Percentiles rank a stretch among this genome's conserved stretches.
These are phyloP conservation scores for Lunularia cruciata DNA, from an alignment of 225 moss, liverwort and hornwort species.

Conservation along the genomic window DNA sequence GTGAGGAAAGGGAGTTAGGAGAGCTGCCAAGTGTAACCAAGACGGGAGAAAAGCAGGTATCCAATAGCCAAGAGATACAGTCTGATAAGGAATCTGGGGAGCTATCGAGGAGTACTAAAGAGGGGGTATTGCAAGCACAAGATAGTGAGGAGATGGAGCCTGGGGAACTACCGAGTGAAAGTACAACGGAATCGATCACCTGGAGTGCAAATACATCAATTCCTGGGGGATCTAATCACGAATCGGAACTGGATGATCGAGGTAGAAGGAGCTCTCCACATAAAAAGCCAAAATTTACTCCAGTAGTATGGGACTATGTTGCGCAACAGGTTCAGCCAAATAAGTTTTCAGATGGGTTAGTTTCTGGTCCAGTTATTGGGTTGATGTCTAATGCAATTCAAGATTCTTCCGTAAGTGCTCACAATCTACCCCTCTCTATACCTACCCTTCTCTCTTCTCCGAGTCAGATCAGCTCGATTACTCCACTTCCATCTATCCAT, in stretches of 20 bases:
- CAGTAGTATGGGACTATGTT: constrained; percentile 95
- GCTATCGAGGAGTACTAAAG: not conserved
- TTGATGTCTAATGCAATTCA: constrained; percentile 53
- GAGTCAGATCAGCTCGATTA: too few species aligned
- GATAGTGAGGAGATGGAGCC: constrained; percentile 46
- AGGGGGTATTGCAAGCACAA: constrained; percentile 10
- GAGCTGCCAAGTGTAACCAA: too few species aligned
- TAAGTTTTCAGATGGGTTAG: constrained; percentile 39
- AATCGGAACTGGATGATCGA: constrained; percentile 43
- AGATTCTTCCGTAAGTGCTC: not conserved
- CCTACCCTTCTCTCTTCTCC: too few species aligned
- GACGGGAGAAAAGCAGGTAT: too few species aligned
- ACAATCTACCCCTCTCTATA: constrained; percentile 22
- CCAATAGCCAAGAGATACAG: too few species aligned
- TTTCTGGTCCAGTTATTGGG: constrained; percentile 38
- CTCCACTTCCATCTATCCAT: too few species aligned
- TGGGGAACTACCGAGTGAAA: constrained; percentile 44
- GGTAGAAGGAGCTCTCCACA: constrained; percentile 46
- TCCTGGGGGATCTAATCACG: constrained; percentile 28
- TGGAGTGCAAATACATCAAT: constrained; percentile 26
- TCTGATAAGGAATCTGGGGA: too few species aligned
- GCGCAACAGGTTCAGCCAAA: constrained; percentile 61
- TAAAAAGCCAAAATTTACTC: constrained; percentile 84
- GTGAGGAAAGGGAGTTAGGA: too few species aligned
- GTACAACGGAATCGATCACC: constrained; percentile 39